Base-by-base conservation (phyloP, 768 basidiomycete genomes). In the Suillus clintonianus region DNA sequence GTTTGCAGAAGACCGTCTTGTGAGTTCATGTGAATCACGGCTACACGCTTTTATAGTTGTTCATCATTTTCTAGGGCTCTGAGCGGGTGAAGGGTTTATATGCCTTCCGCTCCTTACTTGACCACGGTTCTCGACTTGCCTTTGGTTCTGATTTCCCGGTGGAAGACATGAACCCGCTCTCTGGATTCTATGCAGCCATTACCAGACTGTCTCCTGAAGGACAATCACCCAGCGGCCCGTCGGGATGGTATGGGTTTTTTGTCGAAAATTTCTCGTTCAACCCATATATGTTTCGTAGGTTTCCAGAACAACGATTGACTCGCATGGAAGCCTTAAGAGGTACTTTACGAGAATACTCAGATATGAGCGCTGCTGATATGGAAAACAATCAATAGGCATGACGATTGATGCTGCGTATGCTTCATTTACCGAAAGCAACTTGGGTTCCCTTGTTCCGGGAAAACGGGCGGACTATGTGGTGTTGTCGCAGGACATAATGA, bases 131-230 rank as follows among this genome's bases (percentile, higher is more conserved):
- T 61, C 78, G 85, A 62, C 87, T 95, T 61, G 86, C 91, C 3
- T 76, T 97, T 27, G 95, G 96, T 15, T 93, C 92, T 4, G 95
- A 97, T 77, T 92, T 91, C 66, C 95, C 95, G 1, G 93, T 98
- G 37, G 96, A 96, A 70, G 82, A 84, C 42, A 82, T 94, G 75
- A 92, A 95, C 71, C 95, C 95, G 14, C 81, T 97, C 43, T 79
- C 85, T 61, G 89, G 90, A 3, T 95, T 97, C 74, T 92, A 93
- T 72, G 92, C 95, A n/a, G 94, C 94, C 1, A 82, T 95, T 30
- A 88, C 92, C 3, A 84, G 95, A 42, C 76, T 92, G 54, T 86
- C 88, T 32, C 80, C 83, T 8, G 80, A 83, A 36, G 94, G 93
- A 22, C 74, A 77, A 53, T 95, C 93, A 37, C 95, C 95, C 9